Evolutionary conservation across 176 grass and related monocot species (phyloP).

Genomic region (Carex kokanica): DNA sequence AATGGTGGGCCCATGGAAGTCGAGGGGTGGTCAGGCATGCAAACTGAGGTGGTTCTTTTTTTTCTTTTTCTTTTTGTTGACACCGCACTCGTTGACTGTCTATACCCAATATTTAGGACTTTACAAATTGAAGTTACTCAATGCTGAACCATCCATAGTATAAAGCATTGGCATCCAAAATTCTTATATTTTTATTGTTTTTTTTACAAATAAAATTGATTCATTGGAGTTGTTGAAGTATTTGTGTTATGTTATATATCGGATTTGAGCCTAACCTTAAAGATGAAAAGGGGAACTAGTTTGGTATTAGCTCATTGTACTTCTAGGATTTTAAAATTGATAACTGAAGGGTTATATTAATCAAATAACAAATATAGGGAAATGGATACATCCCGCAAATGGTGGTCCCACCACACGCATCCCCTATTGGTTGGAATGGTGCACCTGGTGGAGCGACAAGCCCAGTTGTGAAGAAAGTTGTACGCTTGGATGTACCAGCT

Average conservation of each 20-base stretch:
- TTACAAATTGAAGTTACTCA: background rate
- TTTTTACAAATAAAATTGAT: background rate
- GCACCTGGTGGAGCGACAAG: constrained; percentile 46
- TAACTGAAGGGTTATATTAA: background rate
- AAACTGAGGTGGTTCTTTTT: constrained; percentile 57
- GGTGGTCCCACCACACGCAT: constrained; percentile 46
- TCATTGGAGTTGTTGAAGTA: background rate
- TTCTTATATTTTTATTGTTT: background rate
- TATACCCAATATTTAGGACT: background rate
- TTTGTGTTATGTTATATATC: background rate
- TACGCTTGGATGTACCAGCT: constrained; percentile 85
- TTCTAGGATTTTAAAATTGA: constrained; percentile 1
- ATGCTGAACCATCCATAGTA: background rate
- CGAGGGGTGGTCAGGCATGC: constrained; percentile 78
- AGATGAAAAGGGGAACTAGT: background rate
- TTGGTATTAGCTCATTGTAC: background rate
- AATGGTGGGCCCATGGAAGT: constrained; percentile 97
- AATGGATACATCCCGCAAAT: constrained; percentile 66
- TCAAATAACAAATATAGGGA: constrained; percentile 24
- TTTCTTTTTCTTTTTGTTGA: background rate
- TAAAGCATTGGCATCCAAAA: background rate
- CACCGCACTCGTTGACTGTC: background rate
- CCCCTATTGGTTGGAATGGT: constrained; percentile 63
- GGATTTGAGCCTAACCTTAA: background rate
- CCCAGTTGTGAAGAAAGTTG: constrained; percentile 84